Percentiles rank a stretch among this genome's conserved stretches.
Evolutionary conservation across 371 early-diverging fungal genomes (phyloP).

Genomic region (Rhizopus arrhizus): DNA sequence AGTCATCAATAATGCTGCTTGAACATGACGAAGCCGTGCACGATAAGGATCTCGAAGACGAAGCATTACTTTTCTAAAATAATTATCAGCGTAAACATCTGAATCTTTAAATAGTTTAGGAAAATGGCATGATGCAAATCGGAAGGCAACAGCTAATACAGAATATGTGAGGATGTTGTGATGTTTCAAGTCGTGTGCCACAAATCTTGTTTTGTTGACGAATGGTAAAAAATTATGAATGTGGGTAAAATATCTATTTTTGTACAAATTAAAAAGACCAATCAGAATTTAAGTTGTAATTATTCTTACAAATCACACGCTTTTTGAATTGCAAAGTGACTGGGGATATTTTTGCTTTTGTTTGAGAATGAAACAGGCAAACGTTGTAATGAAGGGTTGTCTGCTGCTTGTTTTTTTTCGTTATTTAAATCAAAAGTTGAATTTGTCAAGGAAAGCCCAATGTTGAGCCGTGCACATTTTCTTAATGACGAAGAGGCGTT

Average conservation of each 20-base stretch:
- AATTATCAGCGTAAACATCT: constrained; percentile 36
- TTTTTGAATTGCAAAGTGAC: constrained; percentile 15
- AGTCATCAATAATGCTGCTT: constrained; percentile 46
- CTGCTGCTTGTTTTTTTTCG: neutral
- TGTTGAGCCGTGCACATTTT: constrained; percentile 33
- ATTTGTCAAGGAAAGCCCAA: constrained; percentile 44
- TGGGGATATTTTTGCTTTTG: constrained; percentile 8
- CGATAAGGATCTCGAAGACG: constrained; percentile 35
- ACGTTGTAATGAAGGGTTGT: too few relatives aligned
- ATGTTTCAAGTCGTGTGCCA: constrained; percentile 40
- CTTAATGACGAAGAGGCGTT: constrained; percentile 18
- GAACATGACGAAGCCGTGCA: constrained; percentile 45
- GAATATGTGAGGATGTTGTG: constrained; percentile 48
- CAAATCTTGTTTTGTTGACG: constrained; percentile 55
- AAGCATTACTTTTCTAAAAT: constrained; percentile 43
- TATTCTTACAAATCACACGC: constrained; percentile 28
- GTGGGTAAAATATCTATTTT: constrained; percentile 55
- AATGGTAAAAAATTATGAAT: constrained; percentile 63
- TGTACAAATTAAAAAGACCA: constrained; percentile 5
- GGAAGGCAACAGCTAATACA: constrained; percentile 56
- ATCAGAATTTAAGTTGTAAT: neutral
- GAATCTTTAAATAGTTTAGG: constrained; percentile 31
- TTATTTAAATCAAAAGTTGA: constrained; percentile 33
- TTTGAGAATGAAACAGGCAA: too few relatives aligned
- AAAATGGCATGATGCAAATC: constrained; percentile 39